Percentiles rank a stretch among this genome's conserved stretches.
Evolutionary conservation across 2,329 filamentous ascomycete genomes (phyloP).

Genomic region (Ophiosphaerella herpotricha): DNA sequence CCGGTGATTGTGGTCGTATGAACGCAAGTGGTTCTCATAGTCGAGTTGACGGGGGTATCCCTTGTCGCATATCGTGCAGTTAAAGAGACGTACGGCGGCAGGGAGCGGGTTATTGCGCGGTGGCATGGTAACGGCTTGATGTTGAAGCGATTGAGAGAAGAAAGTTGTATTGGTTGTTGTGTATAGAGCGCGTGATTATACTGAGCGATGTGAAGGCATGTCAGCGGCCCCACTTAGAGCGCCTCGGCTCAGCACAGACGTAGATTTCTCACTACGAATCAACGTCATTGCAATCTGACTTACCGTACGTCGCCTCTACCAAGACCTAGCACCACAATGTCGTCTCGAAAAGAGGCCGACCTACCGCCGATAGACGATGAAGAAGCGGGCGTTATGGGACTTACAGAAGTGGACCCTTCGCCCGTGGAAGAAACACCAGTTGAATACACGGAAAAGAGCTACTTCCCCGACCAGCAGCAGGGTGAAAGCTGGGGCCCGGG

Average conservation of each 20-base stretch:
- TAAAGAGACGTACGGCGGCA: conserved; percentile 46
- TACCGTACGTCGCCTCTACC: neutral
- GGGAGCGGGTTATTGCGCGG: conserved; percentile 50
- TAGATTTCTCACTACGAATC: conserved; percentile 26
- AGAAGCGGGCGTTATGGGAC: conserved; percentile 63
- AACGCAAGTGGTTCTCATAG: conserved; percentile 90
- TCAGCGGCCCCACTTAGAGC: conserved; percentile 8
- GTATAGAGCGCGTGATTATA: neutral
- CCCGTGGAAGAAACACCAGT: conserved; percentile 68
- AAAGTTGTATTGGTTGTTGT: neutral
- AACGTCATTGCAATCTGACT: conserved; percentile 34
- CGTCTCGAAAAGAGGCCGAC: conserved; percentile 10
- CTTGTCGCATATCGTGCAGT: conserved; percentile 78
- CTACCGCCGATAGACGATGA: conserved; percentile 31
- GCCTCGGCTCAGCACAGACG: conserved; percentile 25
- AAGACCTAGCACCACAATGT: conserved; percentile 10
- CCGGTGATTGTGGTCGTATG: conserved; percentile 88
- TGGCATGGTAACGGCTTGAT: conserved; percentile 15
- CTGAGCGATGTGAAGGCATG: no score
- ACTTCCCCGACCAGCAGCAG: conserved; percentile 43
- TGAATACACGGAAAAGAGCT: conserved; percentile 56
- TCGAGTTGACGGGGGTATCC: conserved; percentile 95
- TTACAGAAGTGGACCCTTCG: conserved; percentile 80
- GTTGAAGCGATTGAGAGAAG: no score
- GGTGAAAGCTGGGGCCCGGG: conserved; percentile 14